A percentile compares a stretch with the other conserved stretches of the same genome.
Conservation (phyloP, 2,329 filamentous ascomycete species). For the Trichoderma lentiforme region DNA sequence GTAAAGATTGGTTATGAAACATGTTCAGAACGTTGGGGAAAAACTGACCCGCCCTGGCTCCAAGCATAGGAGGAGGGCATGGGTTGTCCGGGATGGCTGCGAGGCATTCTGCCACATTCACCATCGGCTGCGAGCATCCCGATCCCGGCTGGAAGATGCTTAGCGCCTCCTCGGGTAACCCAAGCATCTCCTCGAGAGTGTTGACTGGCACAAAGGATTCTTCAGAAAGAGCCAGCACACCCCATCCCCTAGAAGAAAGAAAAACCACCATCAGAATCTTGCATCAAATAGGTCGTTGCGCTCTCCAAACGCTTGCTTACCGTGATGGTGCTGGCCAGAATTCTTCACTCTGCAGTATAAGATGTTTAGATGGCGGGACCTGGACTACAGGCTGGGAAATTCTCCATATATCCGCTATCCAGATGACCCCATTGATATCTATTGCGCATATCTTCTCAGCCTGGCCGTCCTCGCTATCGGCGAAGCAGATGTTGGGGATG, state of each 20-base stretch:
- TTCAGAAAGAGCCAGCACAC: constrained; percentile 45
- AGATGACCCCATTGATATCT: constrained; percentile 48
- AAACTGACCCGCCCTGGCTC: constrained; percentile 13
- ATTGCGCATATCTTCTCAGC: constrained; percentile 50
- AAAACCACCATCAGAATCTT: not conserved
- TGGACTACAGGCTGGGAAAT: constrained; percentile 27
- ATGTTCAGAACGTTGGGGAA: constrained; percentile 6
- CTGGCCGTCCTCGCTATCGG: constrained; percentile 43
- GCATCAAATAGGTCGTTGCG: not conserved
- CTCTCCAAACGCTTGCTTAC: constrained; percentile 21
- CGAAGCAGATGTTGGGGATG: constrained; percentile 52
- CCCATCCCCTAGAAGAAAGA: constrained; percentile 42
- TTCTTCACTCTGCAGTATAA: constrained; percentile 30
- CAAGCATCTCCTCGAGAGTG: constrained; percentile 34
- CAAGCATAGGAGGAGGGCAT: constrained; percentile 18
- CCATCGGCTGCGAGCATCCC: constrained; percentile 24
- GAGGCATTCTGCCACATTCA: constrained; percentile 29
- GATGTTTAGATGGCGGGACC: constrained; percentile 22
- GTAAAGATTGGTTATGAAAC: constrained; percentile 17
- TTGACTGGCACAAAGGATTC: constrained; percentile 41
- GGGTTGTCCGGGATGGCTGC: constrained; percentile 32
- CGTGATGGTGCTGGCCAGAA: constrained; percentile 28
- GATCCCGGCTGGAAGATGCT: constrained; percentile 12
- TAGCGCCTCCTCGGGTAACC: constrained; percentile 25
- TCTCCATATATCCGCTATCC: constrained; percentile 53